These are phyloP conservation scores for Termitomyces sp. DNA, from an alignment of 768 basidiomycete species.

Conservation along the genomic window DNA sequence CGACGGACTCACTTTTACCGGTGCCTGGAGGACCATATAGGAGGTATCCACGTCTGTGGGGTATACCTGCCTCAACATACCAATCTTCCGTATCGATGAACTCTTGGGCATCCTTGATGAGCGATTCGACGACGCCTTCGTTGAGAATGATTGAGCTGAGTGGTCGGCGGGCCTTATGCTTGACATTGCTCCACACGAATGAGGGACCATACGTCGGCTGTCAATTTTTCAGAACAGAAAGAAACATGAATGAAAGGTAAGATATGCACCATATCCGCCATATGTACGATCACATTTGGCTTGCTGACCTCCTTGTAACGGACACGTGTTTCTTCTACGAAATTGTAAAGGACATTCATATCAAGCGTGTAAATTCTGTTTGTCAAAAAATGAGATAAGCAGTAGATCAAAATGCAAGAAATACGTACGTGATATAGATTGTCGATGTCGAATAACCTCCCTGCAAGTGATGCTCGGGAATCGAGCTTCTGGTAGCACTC, in stretches of 20 bases:
- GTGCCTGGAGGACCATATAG: slow-evolving; percentile 60
- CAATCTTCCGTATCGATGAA: slow-evolving; percentile 54
- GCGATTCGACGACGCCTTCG: slow-evolving; percentile 39
- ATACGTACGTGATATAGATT: slow-evolving; percentile 27
- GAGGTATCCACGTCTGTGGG: slow-evolving; percentile 54
- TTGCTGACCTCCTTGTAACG: slow-evolving; percentile 31
- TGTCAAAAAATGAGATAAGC: neutral
- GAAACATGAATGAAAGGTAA: neutral
- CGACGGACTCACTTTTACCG: slow-evolving; percentile 46
- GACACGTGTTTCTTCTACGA: slow-evolving; percentile 32
- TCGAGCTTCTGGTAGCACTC: slow-evolving; percentile 7
- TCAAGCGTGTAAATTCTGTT: slow-evolving; percentile 38
- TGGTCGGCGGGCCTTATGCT: slow-evolving; percentile 47
- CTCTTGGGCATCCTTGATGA: slow-evolving; percentile 49
- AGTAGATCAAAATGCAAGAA: neutral
- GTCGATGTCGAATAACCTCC: slow-evolving; percentile 13
- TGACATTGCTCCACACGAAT: slow-evolving; percentile 41
- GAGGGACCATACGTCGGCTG: slow-evolving; percentile 35
- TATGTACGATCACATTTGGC: slow-evolving; percentile 32
- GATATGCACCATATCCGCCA: slow-evolving; percentile 26
- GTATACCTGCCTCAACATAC: slow-evolving; percentile 56
- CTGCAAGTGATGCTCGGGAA: slow-evolving; percentile 9
- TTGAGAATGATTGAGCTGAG: slow-evolving; percentile 51
- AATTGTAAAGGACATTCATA: slow-evolving; percentile 28
- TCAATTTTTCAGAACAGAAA: neutral